Base-by-base conservation (phyloP, 148 eudicot species). In the Drosera capensis region DNA sequence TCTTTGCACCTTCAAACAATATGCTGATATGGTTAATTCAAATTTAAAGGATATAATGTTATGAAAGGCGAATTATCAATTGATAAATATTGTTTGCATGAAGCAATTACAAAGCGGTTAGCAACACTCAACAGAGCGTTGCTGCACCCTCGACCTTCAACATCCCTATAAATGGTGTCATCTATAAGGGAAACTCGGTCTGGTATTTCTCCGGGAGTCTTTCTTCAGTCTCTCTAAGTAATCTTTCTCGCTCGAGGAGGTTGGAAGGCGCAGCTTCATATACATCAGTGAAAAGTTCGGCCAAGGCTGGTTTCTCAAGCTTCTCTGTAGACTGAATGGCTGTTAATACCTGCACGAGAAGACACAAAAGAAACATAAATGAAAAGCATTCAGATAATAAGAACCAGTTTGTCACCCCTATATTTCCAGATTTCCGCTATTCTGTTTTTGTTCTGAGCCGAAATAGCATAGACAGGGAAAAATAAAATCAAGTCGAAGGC, bases 251-350 rank as follows among this genome's bases (percentile, higher is more conserved):
- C 48, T 67, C 66, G 31, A 12, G 24, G 2, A 82, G 77, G 55
- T 82, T 74, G 23, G 56, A 22, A 35, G 86, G 74, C 7, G 42
- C 48, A 46, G 46, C 57, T 43, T 78, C 77, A 45, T 78, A 82
- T 16, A 82, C 86, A 52, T 82, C 93, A 13, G 64, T 59, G 60
- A 78, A 82, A 57, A 82, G 71, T 20, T 74, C 93, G 14, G 50
- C 53, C 14, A 82, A 40, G 15, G 72, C 62, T 25, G 82, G 86
- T 55, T 78, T 82, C 39, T 78, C 71, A 1, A 58, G 69, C 38
- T 62, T 72, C 54, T 78, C 86, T 16, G 93, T 86, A 14, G 49
- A 71, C 60, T 78, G 82, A 50, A 82, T 75, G 40, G 86, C 86
- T 23, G 70, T 38, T 58, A 70, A 7, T 35, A 81, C 38, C 93